A percentile compares a stretch with the other conserved stretches of the same genome.
Evolutionary conservation across 139 green algal genomes (phyloP).

Genomic region (Pseudopediastrum boryanum): DNA sequence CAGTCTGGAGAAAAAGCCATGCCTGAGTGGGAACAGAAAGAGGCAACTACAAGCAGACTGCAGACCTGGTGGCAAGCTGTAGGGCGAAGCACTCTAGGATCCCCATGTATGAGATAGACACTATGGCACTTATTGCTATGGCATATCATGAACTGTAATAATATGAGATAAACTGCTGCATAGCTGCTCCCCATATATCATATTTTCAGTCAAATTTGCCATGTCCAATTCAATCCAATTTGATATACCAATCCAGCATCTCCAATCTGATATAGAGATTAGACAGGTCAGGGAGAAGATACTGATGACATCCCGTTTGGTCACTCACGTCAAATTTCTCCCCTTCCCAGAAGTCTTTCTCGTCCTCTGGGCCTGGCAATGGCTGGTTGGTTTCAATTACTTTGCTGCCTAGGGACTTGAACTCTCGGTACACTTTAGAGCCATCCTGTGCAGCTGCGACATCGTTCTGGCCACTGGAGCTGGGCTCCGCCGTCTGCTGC

Average conservation of each 20-base stretch:
- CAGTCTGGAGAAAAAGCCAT: too few species aligned
- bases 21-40: too few species aligned
- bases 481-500: too few species aligned
- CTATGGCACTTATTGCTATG: too few species aligned
- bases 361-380: constrained; percentile 43
- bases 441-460: too few species aligned
- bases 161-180: not conserved
- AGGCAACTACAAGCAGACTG: too few species aligned
- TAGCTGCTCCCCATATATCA: not conserved
- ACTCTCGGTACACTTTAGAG: too few species aligned
- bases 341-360: constrained; percentile 55
- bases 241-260: not conserved
- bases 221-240: not conserved
- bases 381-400: constrained; percentile 39
- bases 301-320: not conserved
- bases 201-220: not conserved
- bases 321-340: constrained; percentile 49
- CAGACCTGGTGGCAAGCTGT: too few species aligned
- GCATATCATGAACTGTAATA: too few species aligned
- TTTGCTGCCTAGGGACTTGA: constrained; percentile 21
- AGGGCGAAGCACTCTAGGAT: too few species aligned
- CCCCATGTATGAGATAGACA: too few species aligned
- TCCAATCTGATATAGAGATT: not conserved
- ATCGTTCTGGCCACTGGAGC: too few species aligned
- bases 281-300: not conserved